Conservation (phyloP, 73 alveolate species). For the Paramecium primaurelia region DNA sequence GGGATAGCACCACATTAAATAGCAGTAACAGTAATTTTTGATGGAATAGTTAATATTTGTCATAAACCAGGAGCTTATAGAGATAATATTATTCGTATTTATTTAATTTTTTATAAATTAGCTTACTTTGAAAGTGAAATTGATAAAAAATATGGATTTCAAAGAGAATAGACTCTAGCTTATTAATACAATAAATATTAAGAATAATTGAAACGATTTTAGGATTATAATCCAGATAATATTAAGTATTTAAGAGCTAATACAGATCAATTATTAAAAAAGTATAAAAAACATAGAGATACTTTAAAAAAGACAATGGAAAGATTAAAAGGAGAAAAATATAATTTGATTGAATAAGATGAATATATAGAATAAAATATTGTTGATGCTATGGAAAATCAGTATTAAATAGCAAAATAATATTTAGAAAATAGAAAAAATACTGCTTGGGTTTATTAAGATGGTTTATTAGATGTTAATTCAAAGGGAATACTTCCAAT, state of each 20-base stretch:
- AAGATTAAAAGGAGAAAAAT: background rate
- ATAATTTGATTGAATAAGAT: background rate
- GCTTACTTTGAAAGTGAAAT: background rate
- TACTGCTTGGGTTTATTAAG: slow-evolving; percentile 36
- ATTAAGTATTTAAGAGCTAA: background rate
- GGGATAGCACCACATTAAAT: slow-evolving; percentile 9
- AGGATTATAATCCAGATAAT: slow-evolving; percentile 5
- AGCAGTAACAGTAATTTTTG: slow-evolving; percentile 23
- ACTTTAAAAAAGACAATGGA: background rate
- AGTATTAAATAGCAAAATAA: background rate
- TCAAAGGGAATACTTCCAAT: background rate
- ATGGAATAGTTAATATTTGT: background rate
- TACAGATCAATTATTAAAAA: background rate
- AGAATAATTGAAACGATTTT: background rate
- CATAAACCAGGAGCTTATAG: background rate
- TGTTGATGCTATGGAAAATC: background rate
- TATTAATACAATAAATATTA: background rate
- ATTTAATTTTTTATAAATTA: background rate
- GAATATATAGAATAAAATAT: background rate
- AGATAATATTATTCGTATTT: background rate
- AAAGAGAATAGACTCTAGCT: background rate
- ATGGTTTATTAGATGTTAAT: background rate
- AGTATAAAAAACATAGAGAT: background rate
- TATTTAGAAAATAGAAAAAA: background rate
- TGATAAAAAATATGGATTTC: background rate